Base-by-base conservation (phyloP, 805 yeast species). In the Starmerella kuoi region DNA sequence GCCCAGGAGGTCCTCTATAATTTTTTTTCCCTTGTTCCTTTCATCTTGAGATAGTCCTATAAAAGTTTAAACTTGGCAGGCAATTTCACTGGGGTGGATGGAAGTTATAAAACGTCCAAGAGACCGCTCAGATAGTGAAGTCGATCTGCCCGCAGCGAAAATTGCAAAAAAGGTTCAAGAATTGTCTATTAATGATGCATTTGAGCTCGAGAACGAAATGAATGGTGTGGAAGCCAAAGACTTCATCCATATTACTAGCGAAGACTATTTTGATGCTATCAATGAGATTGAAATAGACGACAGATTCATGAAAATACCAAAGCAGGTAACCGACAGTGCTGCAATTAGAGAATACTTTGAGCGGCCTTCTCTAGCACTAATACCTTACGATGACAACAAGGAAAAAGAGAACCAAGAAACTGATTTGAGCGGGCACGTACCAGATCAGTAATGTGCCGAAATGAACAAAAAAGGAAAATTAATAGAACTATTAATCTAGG, bases 281-380 rank as follows among this genome's bases (percentile, higher is more conserved):
- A 48, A 46, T 8, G 51, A 42, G 5, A 47, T 48, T 5, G 50
- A 41, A 12, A 31, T 49, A 9, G 52, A 44, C 36, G 50, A 40
- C 33, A 37, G 47, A 37, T 51, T 50, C 33, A 24, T 46, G 27
- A 41, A 36, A 28, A 44, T 55, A 21, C 56, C 55, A 14, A 9
- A 28, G 15, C 9, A 15, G 25, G 17, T 42, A 6, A n/a, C 28
- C 12, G 28, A 7, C 8, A 7, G 5, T 12, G n/a, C 15, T 18
- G 22, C 15, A 19, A 19, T 23, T 7, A 17, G 8, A 15, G 18
- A 30, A 9, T 40, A 25, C 9, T 9, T 15, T 15, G 52, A 52
- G 35, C 37, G 34, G 17, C 49, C 56, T 5, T 33, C 49, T 4
- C 27, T 19, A 22, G 52, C 49, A 9, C 27, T 52, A 33, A 46